Evolutionary conservation across 2,329 filamentous ascomycete genomes (phyloP), one percentile per base, ranked within the genome.

Genomic region (Hypoxylon sp.): DNA sequence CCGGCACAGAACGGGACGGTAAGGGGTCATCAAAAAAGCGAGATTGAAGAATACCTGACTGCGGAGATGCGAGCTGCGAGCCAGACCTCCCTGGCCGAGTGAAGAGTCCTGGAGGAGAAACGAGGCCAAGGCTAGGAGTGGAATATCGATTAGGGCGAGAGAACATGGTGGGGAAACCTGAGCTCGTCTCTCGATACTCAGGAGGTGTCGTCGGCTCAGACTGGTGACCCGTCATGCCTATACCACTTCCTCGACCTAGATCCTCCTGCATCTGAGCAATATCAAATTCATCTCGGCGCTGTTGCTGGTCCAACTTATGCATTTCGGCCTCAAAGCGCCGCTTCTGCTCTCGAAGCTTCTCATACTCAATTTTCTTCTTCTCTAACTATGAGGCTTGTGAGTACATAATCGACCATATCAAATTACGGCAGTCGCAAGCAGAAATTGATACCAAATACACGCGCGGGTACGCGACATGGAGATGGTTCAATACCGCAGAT

Each of bases 121-220:
- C 91, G 76, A 98, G 85, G 82, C 93, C 91, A 76, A 98, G 85
- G 82, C 93, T 96, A 39, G 94, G 94, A 68, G 92, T 92, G 59
- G 95, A 97, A 83, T 97, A 95, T 69, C 94, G 89, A 78, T 94
- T 94, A 47, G 94, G 92, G 46, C 94, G 90, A 61, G 93, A 94
- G 78, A 96, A 92, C 73, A 92, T 90, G 75, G 90, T 90, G 62
- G 92, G 90, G 76, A 97, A 95, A 47, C 91, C 91, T 69, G 88
- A 84, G 64, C 80, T 80, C 11, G 83, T 89, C 72, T 97, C 94
- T 74, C 90, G 91, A 80, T 96, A 95, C 80, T 98, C 96, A 33
- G 96, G 96, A 22, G 96, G 96, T 22, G 96, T 99, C 1, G 96
- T 98, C 14, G 96, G 96, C 82, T 98, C 95, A 74, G 93, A 97